phyloP scores from a whole-genome alignment of 345 rosid genomes.

The Gossypium thurberi region DNA sequence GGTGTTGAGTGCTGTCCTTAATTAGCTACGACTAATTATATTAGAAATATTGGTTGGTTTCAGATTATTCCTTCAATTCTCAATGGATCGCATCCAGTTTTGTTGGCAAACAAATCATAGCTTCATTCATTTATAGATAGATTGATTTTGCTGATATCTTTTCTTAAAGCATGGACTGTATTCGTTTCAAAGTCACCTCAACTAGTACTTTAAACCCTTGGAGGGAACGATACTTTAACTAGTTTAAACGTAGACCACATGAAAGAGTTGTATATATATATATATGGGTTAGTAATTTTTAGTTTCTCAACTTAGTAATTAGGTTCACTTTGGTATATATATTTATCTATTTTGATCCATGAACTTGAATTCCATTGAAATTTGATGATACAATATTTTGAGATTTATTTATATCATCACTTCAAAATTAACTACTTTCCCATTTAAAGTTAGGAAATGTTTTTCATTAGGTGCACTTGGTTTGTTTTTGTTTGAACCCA shows the following conservation, averaged over 20 bases:
- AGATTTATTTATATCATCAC: too few relatives aligned
- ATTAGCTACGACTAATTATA: not conserved
- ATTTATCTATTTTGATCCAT: too few relatives aligned
- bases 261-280: not conserved
- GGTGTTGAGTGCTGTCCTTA: not conserved
- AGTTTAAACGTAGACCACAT: not conserved
- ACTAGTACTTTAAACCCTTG: not conserved
- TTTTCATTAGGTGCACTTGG: too few relatives aligned
- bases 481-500: too few relatives aligned
- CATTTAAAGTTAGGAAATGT: too few relatives aligned
- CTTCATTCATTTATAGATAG: not conserved
- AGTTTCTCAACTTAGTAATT: too few relatives aligned
- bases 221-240: not conserved
- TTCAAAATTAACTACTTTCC: too few relatives aligned
- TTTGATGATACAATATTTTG: too few relatives aligned
- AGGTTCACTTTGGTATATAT: too few relatives aligned
- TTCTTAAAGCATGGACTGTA: not conserved
- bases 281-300: too few relatives aligned
- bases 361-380: too few relatives aligned
- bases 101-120: not conserved
- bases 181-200: not conserved
- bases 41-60: not conserved
- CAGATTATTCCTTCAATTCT: not conserved
- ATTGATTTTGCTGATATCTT: not conserved
- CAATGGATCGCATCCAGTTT: not conserved